Conservation (phyloP, 179 eudicot genomes). For the Actinidia arguta region DNA sequence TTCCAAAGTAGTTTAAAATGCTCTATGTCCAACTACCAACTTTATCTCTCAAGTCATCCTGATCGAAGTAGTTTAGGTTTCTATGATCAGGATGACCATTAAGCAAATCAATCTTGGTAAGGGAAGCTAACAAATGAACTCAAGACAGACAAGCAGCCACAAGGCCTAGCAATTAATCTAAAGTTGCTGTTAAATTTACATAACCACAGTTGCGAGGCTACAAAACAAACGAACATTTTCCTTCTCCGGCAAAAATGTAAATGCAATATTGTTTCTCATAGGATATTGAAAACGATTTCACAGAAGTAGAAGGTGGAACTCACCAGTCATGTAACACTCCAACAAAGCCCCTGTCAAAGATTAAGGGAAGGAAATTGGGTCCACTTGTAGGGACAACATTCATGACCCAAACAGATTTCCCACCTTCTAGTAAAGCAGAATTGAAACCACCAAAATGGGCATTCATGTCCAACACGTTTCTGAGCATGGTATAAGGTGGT, state of each 20-base stretch:
- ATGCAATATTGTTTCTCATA: not conserved
- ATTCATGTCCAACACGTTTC: conserved; percentile 98
- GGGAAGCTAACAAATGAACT: not conserved
- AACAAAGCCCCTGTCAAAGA: conserved; percentile 85
- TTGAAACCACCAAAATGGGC: conserved; percentile 90
- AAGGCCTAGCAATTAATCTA: conserved; percentile 1
- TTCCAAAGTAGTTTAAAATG: not conserved
- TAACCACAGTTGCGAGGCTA: not conserved
- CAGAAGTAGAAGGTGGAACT: conserved; percentile 13
- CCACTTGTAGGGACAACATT: conserved; percentile 92
- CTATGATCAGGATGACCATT: not conserved
- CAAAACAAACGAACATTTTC: not conserved
- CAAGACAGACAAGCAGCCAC: not conserved
- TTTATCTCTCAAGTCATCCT: not conserved
- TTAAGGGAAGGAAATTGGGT: conserved; percentile 79
- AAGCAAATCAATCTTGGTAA: not conserved
- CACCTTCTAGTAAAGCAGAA: conserved; percentile 78
- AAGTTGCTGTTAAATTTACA: not conserved
- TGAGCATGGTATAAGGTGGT: conserved; percentile 97
- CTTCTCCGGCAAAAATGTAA: not conserved
- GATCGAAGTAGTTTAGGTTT: not conserved
- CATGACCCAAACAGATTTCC: conserved; percentile 99
- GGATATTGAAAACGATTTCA: not conserved
- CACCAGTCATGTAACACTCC: conserved; percentile 99
- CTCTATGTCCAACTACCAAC: no score